Percentiles rank a stretch among this genome's conserved stretches.
Evolutionary conservation across 495 filamentous ascomycete genomes (phyloP).

Genomic region (Lasiosphaeria ovina): DNA sequence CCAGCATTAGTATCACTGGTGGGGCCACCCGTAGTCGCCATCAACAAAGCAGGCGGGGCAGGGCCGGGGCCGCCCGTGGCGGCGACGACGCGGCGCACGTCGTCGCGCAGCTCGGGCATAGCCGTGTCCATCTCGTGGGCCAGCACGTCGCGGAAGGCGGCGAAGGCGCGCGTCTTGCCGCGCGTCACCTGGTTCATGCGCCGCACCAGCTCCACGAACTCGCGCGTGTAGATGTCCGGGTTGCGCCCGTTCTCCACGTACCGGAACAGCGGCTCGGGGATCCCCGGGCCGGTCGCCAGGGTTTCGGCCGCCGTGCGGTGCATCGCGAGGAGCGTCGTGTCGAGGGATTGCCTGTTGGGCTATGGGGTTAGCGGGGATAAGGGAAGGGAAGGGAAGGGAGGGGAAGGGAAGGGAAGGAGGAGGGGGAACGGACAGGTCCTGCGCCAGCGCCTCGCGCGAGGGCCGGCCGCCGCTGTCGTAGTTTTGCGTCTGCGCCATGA

Average conservation of each 20-base stretch:
- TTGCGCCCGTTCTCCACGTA: slow-evolving; percentile 94
- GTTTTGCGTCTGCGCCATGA: slow-evolving; percentile 67
- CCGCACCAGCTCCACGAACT: slow-evolving; percentile 91
- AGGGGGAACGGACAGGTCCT: slow-evolving; percentile 33
- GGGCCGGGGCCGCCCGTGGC: slow-evolving; percentile 32
- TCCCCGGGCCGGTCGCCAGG: slow-evolving; percentile 56
- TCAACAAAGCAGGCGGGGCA: neutral
- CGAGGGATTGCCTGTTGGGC: slow-evolving; percentile 25
- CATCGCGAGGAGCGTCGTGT: slow-evolving; percentile 28
- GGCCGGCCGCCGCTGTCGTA: slow-evolving; percentile 67
- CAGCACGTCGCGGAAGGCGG: slow-evolving; percentile 73
- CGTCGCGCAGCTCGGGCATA: slow-evolving; percentile 72
- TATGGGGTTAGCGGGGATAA: neutral
- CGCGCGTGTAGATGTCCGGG: slow-evolving; percentile 96
- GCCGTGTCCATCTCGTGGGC: slow-evolving; percentile 74
- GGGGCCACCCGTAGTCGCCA: neutral
- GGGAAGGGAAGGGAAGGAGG: neutral
- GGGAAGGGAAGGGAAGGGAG: neutral
- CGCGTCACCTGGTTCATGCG: slow-evolving; percentile 79
- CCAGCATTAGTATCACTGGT: neutral
- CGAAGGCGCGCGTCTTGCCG: slow-evolving; percentile 81
- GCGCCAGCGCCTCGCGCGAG: slow-evolving; percentile 42
- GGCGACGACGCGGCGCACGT: slow-evolving; percentile 63
- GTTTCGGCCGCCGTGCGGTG: slow-evolving; percentile 50
- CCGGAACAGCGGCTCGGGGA: slow-evolving; percentile 86